Evolutionary conservation across 2,329 filamentous ascomycete species (phyloP).

Genomic region (Hortaea sp.): DNA sequence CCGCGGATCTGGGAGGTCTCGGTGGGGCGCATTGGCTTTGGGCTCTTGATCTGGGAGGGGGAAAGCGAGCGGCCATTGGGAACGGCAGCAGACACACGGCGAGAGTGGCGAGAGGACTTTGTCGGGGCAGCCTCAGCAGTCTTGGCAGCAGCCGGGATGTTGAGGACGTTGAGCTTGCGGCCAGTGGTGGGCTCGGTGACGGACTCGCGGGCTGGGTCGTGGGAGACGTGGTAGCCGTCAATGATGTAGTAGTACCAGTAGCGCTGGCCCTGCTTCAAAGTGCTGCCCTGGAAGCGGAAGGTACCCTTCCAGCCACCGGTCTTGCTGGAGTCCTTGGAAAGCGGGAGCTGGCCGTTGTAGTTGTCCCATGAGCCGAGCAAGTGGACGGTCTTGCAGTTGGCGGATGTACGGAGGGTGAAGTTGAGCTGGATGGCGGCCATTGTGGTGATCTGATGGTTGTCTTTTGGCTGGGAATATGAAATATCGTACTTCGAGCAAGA

Average conservation of each 20-base stretch:
- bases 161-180: slow-evolving; percentile 94
- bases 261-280: slow-evolving; percentile 76
- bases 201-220: slow-evolving; percentile 83
- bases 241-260: slow-evolving; percentile 99
- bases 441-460: slow-evolving; percentile 13
- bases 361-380: slow-evolving; percentile 97
- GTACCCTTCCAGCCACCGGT: slow-evolving; percentile 89
- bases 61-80: slow-evolving; percentile 83
- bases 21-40: slow-evolving; percentile 79
- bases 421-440: slow-evolving; percentile 92
- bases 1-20: slow-evolving; percentile 81
- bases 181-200: slow-evolving; percentile 93
- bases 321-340: slow-evolving; percentile 78
- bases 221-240: slow-evolving; percentile 94
- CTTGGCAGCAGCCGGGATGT: slow-evolving; percentile 57
- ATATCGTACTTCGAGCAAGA: slow-evolving; percentile 35
- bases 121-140: slow-evolving; percentile 28
- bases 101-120: slow-evolving; percentile 29
- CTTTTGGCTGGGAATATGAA: slow-evolving; percentile 15
- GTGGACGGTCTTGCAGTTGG: slow-evolving; percentile 94
- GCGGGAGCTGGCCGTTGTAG: slow-evolving; percentile 87
- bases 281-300: slow-evolving; percentile 85
- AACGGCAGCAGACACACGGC: slow-evolving; percentile 54
- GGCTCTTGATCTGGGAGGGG: slow-evolving; percentile 79
- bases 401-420: slow-evolving; percentile 90